phyloP scores from a whole-genome alignment of 2,329 filamentous ascomycete species.

The Neocatenulostroma microsporum region DNA sequence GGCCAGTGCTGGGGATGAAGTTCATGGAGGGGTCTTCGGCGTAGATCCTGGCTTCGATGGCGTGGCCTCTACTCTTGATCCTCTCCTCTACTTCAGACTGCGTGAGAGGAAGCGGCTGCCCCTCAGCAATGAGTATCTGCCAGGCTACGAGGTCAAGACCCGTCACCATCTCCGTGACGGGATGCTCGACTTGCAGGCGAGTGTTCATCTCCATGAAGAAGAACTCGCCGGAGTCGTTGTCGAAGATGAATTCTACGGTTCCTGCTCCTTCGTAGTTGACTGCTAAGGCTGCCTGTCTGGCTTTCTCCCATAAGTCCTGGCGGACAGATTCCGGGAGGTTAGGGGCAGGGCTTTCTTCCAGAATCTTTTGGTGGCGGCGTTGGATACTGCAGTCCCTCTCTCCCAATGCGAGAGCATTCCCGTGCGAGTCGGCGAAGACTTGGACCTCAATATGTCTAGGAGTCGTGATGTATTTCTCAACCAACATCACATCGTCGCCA shows the following conservation, averaged over 20 bases:
- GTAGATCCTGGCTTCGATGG: slow-evolving; percentile 93
- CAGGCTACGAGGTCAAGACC: slow-evolving; percentile 80
- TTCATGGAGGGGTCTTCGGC: slow-evolving; percentile 87
- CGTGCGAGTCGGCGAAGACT: slow-evolving; percentile 58
- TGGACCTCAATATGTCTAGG: slow-evolving; percentile 61
- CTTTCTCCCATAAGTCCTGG: slow-evolving; percentile 59
- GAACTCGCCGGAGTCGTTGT: slow-evolving; percentile 58
- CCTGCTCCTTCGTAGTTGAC: slow-evolving; percentile 60
- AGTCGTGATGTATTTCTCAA: slow-evolving; percentile 61
- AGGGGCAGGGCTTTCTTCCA: slow-evolving; percentile 59
- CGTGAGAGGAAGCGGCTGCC: slow-evolving; percentile 57
- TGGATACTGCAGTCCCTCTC: slow-evolving; percentile 62
- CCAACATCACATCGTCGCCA: slow-evolving; percentile 58
- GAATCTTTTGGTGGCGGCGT: slow-evolving; percentile 57
- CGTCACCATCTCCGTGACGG: slow-evolving; percentile 76
- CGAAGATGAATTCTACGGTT: slow-evolving; percentile 62
- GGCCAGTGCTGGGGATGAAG: slow-evolving; percentile 90
- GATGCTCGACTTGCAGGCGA: slow-evolving; percentile 90
- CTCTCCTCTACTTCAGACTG: slow-evolving; percentile 58
- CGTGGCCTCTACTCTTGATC: slow-evolving; percentile 71
- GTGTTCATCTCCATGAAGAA: slow-evolving; percentile 72
- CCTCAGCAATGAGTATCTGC: slow-evolving; percentile 82
- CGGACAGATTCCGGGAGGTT: slow-evolving; percentile 52
- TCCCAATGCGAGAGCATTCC: slow-evolving; percentile 56
- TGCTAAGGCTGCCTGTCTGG: slow-evolving; percentile 54